phyloP scores from a whole-genome alignment of 345 rosid species.

The Hibiscus syriacus region DNA sequence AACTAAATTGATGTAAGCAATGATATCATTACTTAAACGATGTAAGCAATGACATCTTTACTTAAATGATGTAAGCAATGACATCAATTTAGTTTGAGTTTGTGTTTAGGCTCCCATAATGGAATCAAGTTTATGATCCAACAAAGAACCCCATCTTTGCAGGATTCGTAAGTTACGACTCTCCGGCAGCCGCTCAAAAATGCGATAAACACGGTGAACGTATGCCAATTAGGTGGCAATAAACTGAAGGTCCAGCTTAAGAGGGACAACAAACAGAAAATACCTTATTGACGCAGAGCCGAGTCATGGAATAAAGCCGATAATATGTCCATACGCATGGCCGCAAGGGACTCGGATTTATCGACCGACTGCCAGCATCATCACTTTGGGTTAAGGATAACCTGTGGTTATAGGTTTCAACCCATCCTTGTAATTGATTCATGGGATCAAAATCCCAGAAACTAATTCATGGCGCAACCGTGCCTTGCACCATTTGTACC shows the following conservation, averaged over 20 bases:
- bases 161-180: conserved; percentile 95
- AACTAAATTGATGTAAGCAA: too few relatives aligned
- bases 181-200: conserved; percentile 70
- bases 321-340: conserved; percentile 31
- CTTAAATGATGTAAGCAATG: too few relatives aligned
- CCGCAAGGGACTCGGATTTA: conserved; percentile 33
- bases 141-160: conserved; percentile 22
- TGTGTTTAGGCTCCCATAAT: too few relatives aligned
- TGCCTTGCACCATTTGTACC: conserved; percentile 58
- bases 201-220: conserved; percentile 78
- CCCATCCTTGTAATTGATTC: too few relatives aligned
- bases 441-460: conserved; percentile 35
- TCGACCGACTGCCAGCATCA: conserved; percentile 27
- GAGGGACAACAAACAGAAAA: too few relatives aligned
- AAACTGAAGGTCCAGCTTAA: too few relatives aligned
- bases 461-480: conserved; percentile 60
- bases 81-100: too few relatives aligned
- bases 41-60: too few relatives aligned
- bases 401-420: conserved; percentile 15
- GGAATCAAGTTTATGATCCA: too few relatives aligned
- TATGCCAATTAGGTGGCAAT: too few relatives aligned
- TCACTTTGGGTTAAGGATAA: conserved; percentile 26
- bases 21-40: too few relatives aligned
- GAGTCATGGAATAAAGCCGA: conserved; percentile 40
- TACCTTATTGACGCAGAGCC: conserved; percentile 49